These are phyloP conservation scores for Cordyceps pruinosa DNA, from an alignment of 2,329 filamentous ascomycete species.

Conservation along the genomic window DNA sequence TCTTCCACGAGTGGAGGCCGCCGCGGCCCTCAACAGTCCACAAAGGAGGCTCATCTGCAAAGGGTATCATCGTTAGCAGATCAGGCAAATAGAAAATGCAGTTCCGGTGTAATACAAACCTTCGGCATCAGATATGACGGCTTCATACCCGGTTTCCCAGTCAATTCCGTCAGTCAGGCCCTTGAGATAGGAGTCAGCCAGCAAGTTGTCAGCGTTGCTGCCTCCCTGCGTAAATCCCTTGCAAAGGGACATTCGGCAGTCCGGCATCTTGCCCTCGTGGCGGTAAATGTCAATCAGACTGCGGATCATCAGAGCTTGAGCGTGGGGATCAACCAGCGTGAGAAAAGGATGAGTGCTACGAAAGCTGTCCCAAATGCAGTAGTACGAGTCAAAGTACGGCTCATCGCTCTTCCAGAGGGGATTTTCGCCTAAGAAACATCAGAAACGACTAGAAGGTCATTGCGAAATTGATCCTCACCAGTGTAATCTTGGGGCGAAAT, in stretches of 20 bases:
- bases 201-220: constrained; percentile 66
- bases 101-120: constrained; percentile 37
- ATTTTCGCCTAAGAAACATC: constrained; percentile 64
- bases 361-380: constrained; percentile 69
- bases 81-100: constrained; percentile 38
- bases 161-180: constrained; percentile 56
- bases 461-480: constrained; percentile 1
- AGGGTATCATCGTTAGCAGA: not conserved
- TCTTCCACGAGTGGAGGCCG: constrained; percentile 64
- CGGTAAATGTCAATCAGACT: constrained; percentile 66
- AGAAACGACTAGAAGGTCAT: constrained; percentile 33
- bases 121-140: constrained; percentile 67
- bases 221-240: constrained; percentile 73
- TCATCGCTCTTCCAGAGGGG: constrained; percentile 62
- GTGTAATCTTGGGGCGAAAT: constrained; percentile 71
- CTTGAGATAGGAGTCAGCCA: constrained; percentile 67
- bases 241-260: constrained; percentile 70
- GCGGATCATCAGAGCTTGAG: constrained; percentile 62
- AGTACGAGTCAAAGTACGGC: constrained; percentile 66
- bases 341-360: constrained; percentile 64
- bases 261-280: constrained; percentile 61
- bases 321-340: constrained; percentile 61
- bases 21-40: constrained; percentile 68
- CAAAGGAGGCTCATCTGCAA: constrained; percentile 40
- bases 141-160: constrained; percentile 66